A percentile compares a stretch with the other conserved stretches of the same genome.
Evolutionary conservation across 306 rosid species (phyloP).

Genomic region (Glycyrrhiza uralensis): DNA sequence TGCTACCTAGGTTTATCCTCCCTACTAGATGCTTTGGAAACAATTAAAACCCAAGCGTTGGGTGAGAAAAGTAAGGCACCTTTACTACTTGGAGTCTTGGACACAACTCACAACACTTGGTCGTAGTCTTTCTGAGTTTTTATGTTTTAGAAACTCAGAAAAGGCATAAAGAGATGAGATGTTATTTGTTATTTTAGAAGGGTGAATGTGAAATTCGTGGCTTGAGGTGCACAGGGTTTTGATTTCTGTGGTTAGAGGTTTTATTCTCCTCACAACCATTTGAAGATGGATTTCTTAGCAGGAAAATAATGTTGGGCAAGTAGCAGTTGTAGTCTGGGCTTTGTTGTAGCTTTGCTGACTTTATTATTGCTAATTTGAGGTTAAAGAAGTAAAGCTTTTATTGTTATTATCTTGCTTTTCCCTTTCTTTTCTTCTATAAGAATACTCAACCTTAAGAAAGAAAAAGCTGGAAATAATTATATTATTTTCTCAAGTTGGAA

Average conservation of each 20-base stretch:
- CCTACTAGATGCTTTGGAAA: background rate
- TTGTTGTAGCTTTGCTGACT: background rate
- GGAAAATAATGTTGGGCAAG: background rate
- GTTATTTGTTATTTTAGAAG: conserved; percentile 15
- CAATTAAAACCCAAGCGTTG: background rate
- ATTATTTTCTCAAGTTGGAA: background rate
- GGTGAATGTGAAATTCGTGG: background rate
- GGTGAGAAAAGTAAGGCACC: background rate
- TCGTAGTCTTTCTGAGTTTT: background rate
- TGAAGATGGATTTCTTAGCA: background rate
- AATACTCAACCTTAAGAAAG: background rate
- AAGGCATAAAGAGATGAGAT: background rate
- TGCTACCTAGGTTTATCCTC: background rate
- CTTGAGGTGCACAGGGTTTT: background rate
- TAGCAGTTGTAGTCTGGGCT: background rate
- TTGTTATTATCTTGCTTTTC: background rate
- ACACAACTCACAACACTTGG: background rate
- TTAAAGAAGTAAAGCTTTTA: background rate
- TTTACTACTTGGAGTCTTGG: background rate
- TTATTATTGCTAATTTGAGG: background rate
- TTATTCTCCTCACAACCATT: background rate
- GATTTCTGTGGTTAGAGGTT: conserved; percentile 4
- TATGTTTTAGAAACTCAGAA: conserved; percentile 8
- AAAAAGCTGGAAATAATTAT: background rate
- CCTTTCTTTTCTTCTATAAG: background rate